These are phyloP conservation scores for Dipsacomyces acuminosporus DNA, from an alignment of 371 early-diverging fungal genomes.

Conservation along the genomic window DNA sequence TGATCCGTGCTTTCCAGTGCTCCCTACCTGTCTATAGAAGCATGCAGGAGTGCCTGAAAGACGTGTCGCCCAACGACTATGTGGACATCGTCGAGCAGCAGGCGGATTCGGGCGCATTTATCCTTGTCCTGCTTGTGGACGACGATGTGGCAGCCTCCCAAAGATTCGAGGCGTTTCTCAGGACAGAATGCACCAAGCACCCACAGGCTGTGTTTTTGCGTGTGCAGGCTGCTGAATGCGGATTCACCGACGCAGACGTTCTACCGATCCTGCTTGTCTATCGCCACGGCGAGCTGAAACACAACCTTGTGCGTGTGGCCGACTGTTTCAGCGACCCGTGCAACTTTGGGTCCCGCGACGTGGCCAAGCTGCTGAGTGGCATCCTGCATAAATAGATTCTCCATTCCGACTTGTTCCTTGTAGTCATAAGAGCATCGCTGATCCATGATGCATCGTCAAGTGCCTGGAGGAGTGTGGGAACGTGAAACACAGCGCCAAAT, in stretches of 20 bases:
- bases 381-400: slow-evolving; percentile 1
- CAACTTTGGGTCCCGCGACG: slow-evolving; percentile 20
- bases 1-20: too few relatives aligned
- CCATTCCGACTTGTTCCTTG: too few relatives aligned
- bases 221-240: slow-evolving; percentile 36
- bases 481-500: too few relatives aligned
- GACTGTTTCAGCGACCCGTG: slow-evolving; percentile 17
- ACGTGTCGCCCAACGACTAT: slow-evolving; percentile 34
- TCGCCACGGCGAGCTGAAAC: slow-evolving; percentile 30
- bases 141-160: slow-evolving; percentile 8
- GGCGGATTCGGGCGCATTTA: slow-evolving; percentile 4
- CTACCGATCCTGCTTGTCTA: slow-evolving; percentile 45
- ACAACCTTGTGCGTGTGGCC: slow-evolving; percentile 35
- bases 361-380: slow-evolving; percentile 10
- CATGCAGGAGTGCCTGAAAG: slow-evolving; percentile 13
- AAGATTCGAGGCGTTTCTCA: slow-evolving; percentile 14
- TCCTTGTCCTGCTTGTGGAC: slow-evolving; percentile 19
- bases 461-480: too few relatives aligned
- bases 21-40: too few relatives aligned
- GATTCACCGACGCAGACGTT: slow-evolving; percentile 34
- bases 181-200: slow-evolving; percentile 1
- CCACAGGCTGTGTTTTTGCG: slow-evolving; percentile 25
- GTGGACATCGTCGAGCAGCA: slow-evolving; percentile 40
- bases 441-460: too few relatives aligned
- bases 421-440: too few relatives aligned